Base-by-base conservation (phyloP, 2,329 filamentous ascomycete genomes). In the Neurospora sp. region DNA sequence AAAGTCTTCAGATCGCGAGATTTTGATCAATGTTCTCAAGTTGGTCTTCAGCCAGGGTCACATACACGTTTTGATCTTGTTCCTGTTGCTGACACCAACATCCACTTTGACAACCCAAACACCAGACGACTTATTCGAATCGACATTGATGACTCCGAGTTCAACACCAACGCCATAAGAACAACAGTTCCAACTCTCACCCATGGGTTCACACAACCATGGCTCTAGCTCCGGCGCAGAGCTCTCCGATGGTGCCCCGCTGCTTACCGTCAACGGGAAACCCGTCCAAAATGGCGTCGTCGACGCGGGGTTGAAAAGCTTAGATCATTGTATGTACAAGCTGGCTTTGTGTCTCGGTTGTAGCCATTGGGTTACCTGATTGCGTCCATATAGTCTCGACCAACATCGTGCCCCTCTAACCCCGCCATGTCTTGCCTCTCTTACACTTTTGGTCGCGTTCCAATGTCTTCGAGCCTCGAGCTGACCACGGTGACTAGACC, bases 221-320 rank as follows among this genome's bases (percentile, higher is more conserved):
- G 71, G 74, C 77, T 75, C 76, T 68, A 73, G 76, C 77, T 74
- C 74, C 75, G 77, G 77, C 76, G 75, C 72, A 73, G 76, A 74
- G 75, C 74, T 57, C 41, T 36, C 69, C 68, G 66, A 68, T 17
- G 10, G 28, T 33, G 87, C 88, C 46, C 73, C 69, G 72, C 70
- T 71, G 69, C 73, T 70, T 11, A 28, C 67, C 33, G 66, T 65
- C 8, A 75, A 66, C 66, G 72, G 67, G 39, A 71, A 74, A 36
- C 69, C 66, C n/a, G 67, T 66, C 70, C 77, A 72, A 74, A 77
- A 75, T 72, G 75, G 76, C 52, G 80, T 81, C 23, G 81, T 84
- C 65, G 91, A 94, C 79, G 94, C 94, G 69, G 94, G 94, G 67
- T 82, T 97, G 78, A 88, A 88, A 79, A 93, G 91, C 78, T 82